Evolutionary conservation across 257 asterid genomes (phyloP).

Genomic region (Scutellaria baicalensis): DNA sequence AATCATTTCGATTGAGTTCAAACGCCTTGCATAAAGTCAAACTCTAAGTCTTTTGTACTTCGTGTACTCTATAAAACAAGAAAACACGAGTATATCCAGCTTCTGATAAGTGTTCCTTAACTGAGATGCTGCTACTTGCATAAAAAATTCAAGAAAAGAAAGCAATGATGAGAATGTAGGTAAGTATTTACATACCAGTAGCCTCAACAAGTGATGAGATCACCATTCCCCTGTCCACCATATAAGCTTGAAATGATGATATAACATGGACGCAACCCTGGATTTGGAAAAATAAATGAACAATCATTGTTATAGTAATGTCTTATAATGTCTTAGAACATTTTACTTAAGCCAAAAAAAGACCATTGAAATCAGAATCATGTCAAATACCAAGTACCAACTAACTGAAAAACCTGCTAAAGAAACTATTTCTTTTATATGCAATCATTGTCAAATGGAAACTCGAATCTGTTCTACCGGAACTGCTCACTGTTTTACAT

Average conservation of each 20-base stretch:
- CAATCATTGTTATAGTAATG: background rate
- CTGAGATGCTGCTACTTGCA: background rate
- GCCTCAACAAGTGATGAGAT: conserved; percentile 80
- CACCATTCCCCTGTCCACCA: conserved; percentile 51
- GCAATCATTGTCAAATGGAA: too few relatives aligned
- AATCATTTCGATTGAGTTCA: background rate
- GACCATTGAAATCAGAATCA: background rate
- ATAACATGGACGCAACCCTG: conserved; percentile 74
- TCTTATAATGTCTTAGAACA: background rate
- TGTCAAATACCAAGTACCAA: background rate
- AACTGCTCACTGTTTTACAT: background rate
- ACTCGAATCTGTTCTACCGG: too few relatives aligned
- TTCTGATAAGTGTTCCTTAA: background rate
- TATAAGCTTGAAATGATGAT: conserved; percentile 51
- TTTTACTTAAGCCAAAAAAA: background rate
- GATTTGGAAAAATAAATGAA: background rate
- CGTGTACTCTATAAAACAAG: background rate
- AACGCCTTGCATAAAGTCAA: background rate
- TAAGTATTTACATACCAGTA: conserved; percentile 41
- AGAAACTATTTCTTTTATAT: background rate
- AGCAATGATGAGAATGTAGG: background rate
- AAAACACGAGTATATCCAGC: background rate
- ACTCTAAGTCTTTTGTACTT: background rate
- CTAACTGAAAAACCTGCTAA: background rate
- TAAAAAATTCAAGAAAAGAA: background rate